Evolutionary conservation across 169 alveolate genomes (phyloP).

Genomic region (Cytauxzoon felis): DNA sequence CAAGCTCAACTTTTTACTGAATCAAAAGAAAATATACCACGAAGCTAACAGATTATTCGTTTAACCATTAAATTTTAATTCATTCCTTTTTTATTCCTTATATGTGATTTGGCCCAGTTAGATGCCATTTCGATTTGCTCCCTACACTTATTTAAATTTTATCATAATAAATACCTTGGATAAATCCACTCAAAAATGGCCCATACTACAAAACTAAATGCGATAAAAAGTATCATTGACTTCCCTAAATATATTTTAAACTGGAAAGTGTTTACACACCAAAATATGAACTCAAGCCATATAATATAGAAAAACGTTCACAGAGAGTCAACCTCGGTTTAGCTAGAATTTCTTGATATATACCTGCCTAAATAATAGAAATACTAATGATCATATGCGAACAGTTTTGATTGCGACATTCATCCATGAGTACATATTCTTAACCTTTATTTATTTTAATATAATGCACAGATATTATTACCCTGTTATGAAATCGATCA

Average conservation of each 20-base stretch:
- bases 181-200: constrained; percentile 13
- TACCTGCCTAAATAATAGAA: constrained; percentile 17
- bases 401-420: constrained; percentile 61
- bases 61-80: neutral
- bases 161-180: constrained; percentile 33
- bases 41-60: constrained; percentile 48
- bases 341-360: constrained; percentile 38
- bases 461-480: constrained; percentile 10
- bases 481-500: constrained; percentile 55
- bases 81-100: neutral
- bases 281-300: constrained; percentile 23
- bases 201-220: constrained; percentile 4
- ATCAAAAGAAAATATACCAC: constrained; percentile 56
- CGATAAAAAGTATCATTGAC: neutral
- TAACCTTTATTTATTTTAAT: constrained; percentile 28
- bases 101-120: constrained; percentile 25
- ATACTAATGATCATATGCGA: neutral
- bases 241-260: constrained; percentile 1
- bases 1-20: constrained; percentile 66
- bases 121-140: constrained; percentile 50
- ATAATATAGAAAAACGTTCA: constrained; percentile 13
- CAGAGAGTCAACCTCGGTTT: constrained; percentile 11
- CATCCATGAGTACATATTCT: constrained; percentile 73
- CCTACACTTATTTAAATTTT: neutral
- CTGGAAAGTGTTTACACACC: constrained; percentile 29